Conservation (phyloP, 257 asterid genomes). For the Galeopsis tetrahit region DNA sequence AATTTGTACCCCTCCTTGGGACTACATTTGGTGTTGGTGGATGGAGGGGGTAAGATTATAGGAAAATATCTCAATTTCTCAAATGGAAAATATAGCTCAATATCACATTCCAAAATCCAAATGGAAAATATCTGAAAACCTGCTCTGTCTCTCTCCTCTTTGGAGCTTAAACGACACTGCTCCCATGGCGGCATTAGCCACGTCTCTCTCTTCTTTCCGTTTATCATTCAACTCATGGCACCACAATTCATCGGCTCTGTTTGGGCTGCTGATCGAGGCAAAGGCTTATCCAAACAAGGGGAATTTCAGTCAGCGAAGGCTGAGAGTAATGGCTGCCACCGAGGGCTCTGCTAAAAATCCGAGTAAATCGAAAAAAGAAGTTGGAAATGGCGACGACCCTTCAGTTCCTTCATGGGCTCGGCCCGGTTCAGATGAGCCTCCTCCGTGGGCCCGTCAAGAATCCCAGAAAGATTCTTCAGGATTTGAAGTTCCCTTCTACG, state of each 20-base stretch:
- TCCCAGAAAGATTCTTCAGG: constrained; percentile 60
- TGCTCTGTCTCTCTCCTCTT: background rate
- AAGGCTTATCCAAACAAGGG: constrained; percentile 31
- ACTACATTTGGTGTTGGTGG: too few relatives aligned
- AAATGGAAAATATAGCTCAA: background rate
- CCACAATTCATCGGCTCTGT: constrained; percentile 32
- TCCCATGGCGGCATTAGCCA: constrained; percentile 40
- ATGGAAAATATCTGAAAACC: constrained; percentile 35
- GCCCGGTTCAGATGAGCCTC: constrained; percentile 80
- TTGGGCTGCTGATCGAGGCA: constrained; percentile 19
- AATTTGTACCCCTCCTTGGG: too few relatives aligned
- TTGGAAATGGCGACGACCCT: constrained; percentile 47
- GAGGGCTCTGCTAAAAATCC: constrained; percentile 61
- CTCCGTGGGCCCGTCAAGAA: constrained; percentile 92
- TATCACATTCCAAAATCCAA: background rate
- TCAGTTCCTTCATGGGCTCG: constrained; percentile 84
- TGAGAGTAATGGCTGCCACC: constrained; percentile 49
- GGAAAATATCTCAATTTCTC: too few relatives aligned
- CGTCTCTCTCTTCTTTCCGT: constrained; percentile 37
- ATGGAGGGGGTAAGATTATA: too few relatives aligned
- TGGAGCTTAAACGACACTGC: background rate
- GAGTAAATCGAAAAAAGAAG: constrained; percentile 37
- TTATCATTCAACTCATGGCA: constrained; percentile 37
- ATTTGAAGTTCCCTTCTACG: constrained; percentile 69
- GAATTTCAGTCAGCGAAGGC: constrained; percentile 23